These are phyloP conservation scores for Wickerhamomyces canadensis DNA, from an alignment of 805 yeast genomes.

Conservation along the genomic window DNA sequence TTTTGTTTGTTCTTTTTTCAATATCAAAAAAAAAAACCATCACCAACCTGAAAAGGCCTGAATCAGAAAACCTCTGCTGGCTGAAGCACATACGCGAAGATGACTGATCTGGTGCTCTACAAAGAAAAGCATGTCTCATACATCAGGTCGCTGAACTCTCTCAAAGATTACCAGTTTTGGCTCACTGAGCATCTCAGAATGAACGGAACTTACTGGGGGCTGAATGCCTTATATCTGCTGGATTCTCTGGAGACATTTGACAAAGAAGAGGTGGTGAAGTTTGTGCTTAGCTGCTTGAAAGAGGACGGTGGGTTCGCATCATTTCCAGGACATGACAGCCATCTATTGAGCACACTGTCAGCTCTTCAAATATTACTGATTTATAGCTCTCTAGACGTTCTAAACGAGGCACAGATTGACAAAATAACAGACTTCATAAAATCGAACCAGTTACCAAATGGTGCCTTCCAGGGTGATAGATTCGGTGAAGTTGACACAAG, in stretches of 20 bases:
- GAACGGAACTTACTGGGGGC: slow-evolving; percentile 95
- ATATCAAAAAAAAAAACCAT: not conserved
- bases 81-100: too few relatives aligned
- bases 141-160: slow-evolving; percentile 47
- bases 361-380: slow-evolving; percentile 77
- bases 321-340: slow-evolving; percentile 85
- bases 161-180: slow-evolving; percentile 74
- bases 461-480: slow-evolving; percentile 84
- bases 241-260: slow-evolving; percentile 51
- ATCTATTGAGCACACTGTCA: slow-evolving; percentile 75
- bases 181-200: slow-evolving; percentile 82
- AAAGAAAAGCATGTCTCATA: slow-evolving; percentile 55
- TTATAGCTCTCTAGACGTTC: slow-evolving; percentile 49
- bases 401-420: slow-evolving; percentile 28
- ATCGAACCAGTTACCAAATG: slow-evolving; percentile 37
- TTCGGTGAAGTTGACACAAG: slow-evolving; percentile 94
- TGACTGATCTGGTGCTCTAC: slow-evolving; percentile 6
- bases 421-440: slow-evolving; percentile 33
- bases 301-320: slow-evolving; percentile 82
- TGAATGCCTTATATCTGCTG: slow-evolving; percentile 65
- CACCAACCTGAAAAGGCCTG: not conserved
- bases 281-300: slow-evolving; percentile 64
- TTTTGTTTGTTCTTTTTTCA: not conserved
- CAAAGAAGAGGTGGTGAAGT: slow-evolving; percentile 57
- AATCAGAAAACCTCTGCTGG: not conserved